Conservation (phyloP, 495 filamentous ascomycete genomes). For the Amphirosellinia nigrospora region DNA sequence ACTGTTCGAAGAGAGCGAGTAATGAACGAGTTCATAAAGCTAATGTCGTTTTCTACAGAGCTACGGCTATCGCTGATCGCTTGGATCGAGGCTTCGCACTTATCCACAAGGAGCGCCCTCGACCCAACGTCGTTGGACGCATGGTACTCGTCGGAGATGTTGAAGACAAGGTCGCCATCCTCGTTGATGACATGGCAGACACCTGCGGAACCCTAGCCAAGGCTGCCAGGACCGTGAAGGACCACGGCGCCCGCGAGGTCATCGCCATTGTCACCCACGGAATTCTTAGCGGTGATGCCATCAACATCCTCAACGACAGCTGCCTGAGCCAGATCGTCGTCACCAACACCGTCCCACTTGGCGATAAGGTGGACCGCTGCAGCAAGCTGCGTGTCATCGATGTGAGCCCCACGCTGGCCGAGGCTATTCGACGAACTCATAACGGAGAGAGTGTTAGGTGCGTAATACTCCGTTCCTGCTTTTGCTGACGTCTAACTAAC, state of each 20-base stretch:
- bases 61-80: slow-evolving; percentile 94
- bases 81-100: slow-evolving; percentile 96
- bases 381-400: slow-evolving; percentile 87
- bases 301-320: slow-evolving; percentile 87
- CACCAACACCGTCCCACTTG: slow-evolving; percentile 95
- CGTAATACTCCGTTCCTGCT: not conserved
- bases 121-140: slow-evolving; percentile 92
- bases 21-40: not conserved
- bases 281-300: slow-evolving; percentile 89
- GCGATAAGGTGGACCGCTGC: slow-evolving; percentile 74
- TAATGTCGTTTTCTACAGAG: slow-evolving; percentile 53
- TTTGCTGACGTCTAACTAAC: slow-evolving; percentile 17
- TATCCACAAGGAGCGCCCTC: slow-evolving; percentile 96
- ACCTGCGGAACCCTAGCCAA: slow-evolving; percentile 80
- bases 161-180: slow-evolving; percentile 68
- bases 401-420: slow-evolving; percentile 78
- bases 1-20: not conserved
- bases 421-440: slow-evolving; percentile 87
- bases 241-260: slow-evolving; percentile 85
- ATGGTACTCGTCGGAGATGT: slow-evolving; percentile 85
- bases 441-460: slow-evolving; percentile 70
- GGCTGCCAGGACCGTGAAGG: slow-evolving; percentile 88
- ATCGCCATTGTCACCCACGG: slow-evolving; percentile 97
- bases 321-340: slow-evolving; percentile 81
- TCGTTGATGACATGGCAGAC: slow-evolving; percentile 91